These are phyloP conservation scores for Limonium bicolor DNA, from an alignment of 148 eudicot species.

Conservation along the genomic window DNA sequence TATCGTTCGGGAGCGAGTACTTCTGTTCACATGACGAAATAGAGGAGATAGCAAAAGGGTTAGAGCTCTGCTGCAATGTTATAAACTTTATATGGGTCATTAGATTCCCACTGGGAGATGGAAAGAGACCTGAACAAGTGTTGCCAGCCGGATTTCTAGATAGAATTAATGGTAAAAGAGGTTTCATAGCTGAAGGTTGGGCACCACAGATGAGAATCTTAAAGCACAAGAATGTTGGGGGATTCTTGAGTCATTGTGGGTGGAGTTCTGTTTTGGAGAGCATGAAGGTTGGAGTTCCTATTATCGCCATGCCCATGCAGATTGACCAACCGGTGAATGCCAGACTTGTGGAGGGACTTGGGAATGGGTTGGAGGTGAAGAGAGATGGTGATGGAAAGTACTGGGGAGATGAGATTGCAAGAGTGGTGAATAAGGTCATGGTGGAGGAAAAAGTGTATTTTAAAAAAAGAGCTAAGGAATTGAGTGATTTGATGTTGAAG, in stretches of 20 bases:
- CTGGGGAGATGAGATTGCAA: conserved; percentile 8
- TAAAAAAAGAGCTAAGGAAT: conserved; percentile 9
- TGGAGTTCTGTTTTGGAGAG: conserved; percentile 16
- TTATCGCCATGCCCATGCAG: conserved; percentile 23
- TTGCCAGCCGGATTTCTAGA: conserved; percentile 15
- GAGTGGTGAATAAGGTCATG: conserved; percentile 8
- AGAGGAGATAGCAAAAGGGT: conserved; percentile 17
- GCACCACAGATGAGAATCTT: conserved; percentile 19
- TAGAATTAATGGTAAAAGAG: conserved; percentile 13
- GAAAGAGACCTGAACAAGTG: background rate
- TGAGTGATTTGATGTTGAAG: conserved; percentile 8
- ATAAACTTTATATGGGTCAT: conserved; percentile 21
- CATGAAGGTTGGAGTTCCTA: conserved; percentile 15
- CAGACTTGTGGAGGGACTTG: conserved; percentile 13
- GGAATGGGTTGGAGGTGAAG: conserved; percentile 10
- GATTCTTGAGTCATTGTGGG: conserved; percentile 24
- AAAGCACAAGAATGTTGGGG: conserved; percentile 15
- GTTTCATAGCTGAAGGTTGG: conserved; percentile 16
- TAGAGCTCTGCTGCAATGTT: conserved; percentile 17
- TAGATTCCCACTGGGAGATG: conserved; percentile 12
- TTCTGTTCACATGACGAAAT: conserved; percentile 13
- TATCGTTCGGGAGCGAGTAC: conserved; percentile 20
- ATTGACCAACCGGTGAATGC: conserved; percentile 24
- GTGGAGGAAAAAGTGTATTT: conserved; percentile 6
- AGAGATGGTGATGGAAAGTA: conserved; percentile 8